These are phyloP conservation scores for Desmodesmus armatus DNA, from an alignment of 139 green algal genomes.

Conservation along the genomic window DNA sequence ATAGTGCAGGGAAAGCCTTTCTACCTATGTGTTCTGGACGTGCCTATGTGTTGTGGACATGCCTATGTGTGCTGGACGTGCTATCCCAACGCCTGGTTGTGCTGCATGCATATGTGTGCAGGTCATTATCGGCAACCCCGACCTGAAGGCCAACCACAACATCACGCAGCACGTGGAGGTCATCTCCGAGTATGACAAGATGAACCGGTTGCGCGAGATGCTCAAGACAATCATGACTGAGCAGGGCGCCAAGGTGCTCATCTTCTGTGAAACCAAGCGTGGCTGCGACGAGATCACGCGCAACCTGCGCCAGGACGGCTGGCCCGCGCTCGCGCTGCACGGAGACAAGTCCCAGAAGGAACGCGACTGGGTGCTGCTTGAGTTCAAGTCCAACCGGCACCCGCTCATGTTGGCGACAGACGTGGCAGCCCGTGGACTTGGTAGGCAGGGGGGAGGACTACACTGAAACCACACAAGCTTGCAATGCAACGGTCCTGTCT, in stretches of 20 bases:
- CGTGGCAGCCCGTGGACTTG: conserved; percentile 91
- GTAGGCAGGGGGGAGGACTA: conserved; percentile 68
- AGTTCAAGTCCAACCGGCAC: conserved; percentile 89
- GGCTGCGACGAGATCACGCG: conserved; percentile 90
- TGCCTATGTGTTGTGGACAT: too few relatives aligned
- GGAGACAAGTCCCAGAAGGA: conserved; percentile 97
- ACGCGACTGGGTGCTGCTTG: conserved; percentile 89
- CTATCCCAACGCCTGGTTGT: too few relatives aligned
- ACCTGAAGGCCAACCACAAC: conserved; percentile 93
- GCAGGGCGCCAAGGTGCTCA: conserved; percentile 82
- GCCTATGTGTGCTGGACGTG: too few relatives aligned
- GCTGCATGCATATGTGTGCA: conserved; percentile 52
- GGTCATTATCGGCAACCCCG: conserved; percentile 83
- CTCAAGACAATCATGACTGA: conserved; percentile 67
- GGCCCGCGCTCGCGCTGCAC: conserved; percentile 88
- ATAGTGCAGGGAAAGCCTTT: too few relatives aligned
- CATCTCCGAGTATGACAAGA: conserved; percentile 77
- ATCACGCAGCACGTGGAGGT: conserved; percentile 90
- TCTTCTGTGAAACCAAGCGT: conserved; percentile 96
- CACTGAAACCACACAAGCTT: too few relatives aligned
- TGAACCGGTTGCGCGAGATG: conserved; percentile 69
- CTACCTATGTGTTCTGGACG: too few relatives aligned
- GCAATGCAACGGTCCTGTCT: too few relatives aligned
- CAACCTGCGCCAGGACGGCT: conserved; percentile 88
- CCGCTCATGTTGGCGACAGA: conserved; percentile 97